Evolutionary conservation across 148 eudicot genomes (phyloP), one percentile per base, ranked within the genome.

Genomic region (Salicornia ramosissima): DNA sequence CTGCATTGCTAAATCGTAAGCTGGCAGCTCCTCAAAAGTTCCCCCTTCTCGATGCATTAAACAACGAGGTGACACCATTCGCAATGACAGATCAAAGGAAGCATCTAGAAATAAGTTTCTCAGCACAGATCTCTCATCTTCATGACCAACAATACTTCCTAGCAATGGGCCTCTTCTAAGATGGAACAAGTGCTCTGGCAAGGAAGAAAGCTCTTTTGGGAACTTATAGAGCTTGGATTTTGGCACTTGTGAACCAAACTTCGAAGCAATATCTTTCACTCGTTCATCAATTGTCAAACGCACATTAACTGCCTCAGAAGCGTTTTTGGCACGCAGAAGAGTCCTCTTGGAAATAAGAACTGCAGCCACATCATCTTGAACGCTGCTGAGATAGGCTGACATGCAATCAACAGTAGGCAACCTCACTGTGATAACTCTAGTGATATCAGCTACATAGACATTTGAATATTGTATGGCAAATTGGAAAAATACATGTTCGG

Each of bases 21-120:
- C 98, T 10, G 98, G 98, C 22, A 94, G 83, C 78, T 94, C 98
- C 83, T 94, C 98, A 80, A 94, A 94, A 64, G 98, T 88, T 31
- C 98, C 98, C 65, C 97, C 97, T 87, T 90, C 97, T 12, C 88
- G 81, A 67, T 94, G 97, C 96, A 94, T 94, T 67, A 94, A 87
- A 79, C 98, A 94, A 50, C 97, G 80, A 71, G 98, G 98, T 5
- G 92, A 92, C 64, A 91, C 82, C 98, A 94, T 94, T 39, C 96
- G 88, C 67, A 94, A 84, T 53, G 98, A 90, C 29, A 94, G 86
- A 81, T 94, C 98, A 85, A 88, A 94, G 8, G 98, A 88, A 54
- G 97, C 96, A 87, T 94, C 86, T 46, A 94, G 73, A 83, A 94
- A 94, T 76, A 94, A 68, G 67, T 85, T 83, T 77, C 97, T 82